phyloP scores from a whole-genome alignment of 75 land plant species.

The Sequoiadendron giganteum region DNA sequence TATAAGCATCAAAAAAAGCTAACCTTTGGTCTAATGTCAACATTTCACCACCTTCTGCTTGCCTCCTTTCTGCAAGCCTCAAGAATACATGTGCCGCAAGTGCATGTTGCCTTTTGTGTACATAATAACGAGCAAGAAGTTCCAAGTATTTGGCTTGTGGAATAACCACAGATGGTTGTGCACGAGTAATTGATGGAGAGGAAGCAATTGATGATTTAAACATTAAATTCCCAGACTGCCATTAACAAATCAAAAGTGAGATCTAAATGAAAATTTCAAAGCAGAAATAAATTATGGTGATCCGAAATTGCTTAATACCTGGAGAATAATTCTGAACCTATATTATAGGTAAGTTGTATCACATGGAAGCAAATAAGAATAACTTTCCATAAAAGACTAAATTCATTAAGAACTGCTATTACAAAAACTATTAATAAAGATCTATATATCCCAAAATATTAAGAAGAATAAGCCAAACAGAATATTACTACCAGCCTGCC shows the following conservation, averaged over 20 bases:
- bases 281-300: neutral
- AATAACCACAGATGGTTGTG: slow-evolving; percentile 33
- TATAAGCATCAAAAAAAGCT: neutral
- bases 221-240: slow-evolving; percentile 13
- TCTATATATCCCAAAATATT: neutral
- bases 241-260: neutral
- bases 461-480: neutral
- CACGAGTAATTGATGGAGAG: slow-evolving; percentile 28
- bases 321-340: neutral
- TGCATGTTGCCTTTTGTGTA: slow-evolving; percentile 82
- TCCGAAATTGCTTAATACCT: neutral
- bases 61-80: slow-evolving; percentile 83
- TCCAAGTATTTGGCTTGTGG: slow-evolving; percentile 78
- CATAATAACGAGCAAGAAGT: slow-evolving; percentile 88
- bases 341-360: no score
- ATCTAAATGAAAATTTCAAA: neutral
- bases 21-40: slow-evolving; percentile 87
- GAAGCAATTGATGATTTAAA: slow-evolving; percentile 19
- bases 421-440: neutral
- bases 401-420: neutral
- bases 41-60: slow-evolving; percentile 47
- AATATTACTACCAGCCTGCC: neutral
- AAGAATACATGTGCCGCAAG: slow-evolving; percentile 90
- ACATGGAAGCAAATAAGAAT: neutral
- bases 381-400: neutral